Conservation (phyloP, 2,329 filamentous ascomycete species). For the Trichoderma oligosporum region DNA sequence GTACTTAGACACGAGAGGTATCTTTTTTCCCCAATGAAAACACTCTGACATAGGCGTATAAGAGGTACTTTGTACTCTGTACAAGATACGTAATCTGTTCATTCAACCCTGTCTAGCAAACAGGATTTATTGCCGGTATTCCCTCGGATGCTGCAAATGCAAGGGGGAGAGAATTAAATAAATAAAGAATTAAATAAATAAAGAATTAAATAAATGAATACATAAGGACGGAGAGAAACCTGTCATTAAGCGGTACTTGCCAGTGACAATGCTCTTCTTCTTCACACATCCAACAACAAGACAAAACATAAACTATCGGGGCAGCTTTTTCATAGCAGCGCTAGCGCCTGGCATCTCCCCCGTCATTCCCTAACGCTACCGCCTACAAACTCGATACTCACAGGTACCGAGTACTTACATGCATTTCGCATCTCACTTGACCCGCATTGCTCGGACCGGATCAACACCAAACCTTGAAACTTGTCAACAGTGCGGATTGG, state of each 20-base stretch:
- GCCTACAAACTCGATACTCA: not conserved
- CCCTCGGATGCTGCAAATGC: not conserved
- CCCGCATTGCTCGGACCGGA: conserved; percentile 32
- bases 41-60: no score
- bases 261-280: not conserved
- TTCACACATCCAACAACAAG: conserved; percentile 1
- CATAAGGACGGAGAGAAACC: no score
- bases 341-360: conserved; percentile 5
- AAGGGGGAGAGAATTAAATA: not conserved
- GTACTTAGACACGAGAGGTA: no score
- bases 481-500: conserved; percentile 42
- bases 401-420: no score
- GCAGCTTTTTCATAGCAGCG: not conserved
- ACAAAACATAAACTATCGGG: not conserved
- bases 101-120: not conserved
- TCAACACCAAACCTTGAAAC: conserved; percentile 40
- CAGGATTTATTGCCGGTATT: no score
- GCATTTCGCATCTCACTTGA: conserved; percentile 35
- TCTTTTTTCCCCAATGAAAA: no score
- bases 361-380: not conserved
- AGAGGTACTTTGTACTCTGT: no score
- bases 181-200: no score
- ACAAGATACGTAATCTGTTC: no score
- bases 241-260: not conserved
- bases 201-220: no score